These are phyloP conservation scores for Collybiopsis luxurians DNA, from an alignment of 768 basidiomycete species.

Conservation along the genomic window DNA sequence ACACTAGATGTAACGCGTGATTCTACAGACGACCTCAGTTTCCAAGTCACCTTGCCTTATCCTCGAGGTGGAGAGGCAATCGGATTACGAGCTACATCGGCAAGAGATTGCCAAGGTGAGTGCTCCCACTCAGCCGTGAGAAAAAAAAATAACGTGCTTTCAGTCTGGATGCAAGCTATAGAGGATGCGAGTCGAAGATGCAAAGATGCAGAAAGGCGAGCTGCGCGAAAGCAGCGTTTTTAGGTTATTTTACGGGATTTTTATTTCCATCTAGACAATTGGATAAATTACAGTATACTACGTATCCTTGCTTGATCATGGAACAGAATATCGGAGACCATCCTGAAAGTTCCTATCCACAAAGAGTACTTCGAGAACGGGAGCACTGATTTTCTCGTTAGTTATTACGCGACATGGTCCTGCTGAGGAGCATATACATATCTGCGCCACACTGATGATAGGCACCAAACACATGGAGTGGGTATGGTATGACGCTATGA, in stretches of 20 bases:
- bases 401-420: too few relatives aligned
- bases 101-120: constrained; percentile 55
- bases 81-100: constrained; percentile 51
- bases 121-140: neutral
- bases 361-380: too few relatives aligned
- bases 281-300: too few relatives aligned
- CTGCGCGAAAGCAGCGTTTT: constrained; percentile 9
- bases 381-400: too few relatives aligned
- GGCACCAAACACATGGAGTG: neutral
- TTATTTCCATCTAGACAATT: too few relatives aligned
- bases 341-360: too few relatives aligned
- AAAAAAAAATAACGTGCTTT: neutral
- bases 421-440: too few relatives aligned
- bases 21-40: constrained; percentile 58
- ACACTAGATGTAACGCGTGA: neutral
- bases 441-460: too few relatives aligned
- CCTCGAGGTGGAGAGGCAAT: constrained; percentile 75
- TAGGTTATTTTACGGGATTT: neutral
- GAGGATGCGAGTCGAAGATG: constrained; percentile 39
- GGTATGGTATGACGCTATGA: neutral
- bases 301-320: too few relatives aligned
- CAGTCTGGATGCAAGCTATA: constrained; percentile 37
- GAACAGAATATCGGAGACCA: too few relatives aligned
- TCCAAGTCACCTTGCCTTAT: constrained; percentile 66
- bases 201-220: constrained; percentile 43